Evolutionary conservation across 2,329 filamentous ascomycete species (phyloP).

Genomic region (Aspergillus texensis): DNA sequence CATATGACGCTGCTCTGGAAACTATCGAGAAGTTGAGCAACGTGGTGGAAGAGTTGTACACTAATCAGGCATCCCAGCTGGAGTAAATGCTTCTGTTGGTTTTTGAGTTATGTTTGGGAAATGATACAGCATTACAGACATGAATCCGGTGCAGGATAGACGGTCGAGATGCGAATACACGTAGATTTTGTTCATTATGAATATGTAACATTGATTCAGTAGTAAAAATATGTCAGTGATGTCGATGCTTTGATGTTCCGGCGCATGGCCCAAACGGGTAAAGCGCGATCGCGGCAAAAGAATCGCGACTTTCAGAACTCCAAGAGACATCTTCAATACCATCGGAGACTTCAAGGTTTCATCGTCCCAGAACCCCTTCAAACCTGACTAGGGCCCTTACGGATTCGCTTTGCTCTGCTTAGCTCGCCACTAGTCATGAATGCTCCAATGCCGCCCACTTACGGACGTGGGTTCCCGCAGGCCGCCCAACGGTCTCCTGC

Average conservation of each 20-base stretch:
- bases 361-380: slow-evolving; percentile 21
- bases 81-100: slow-evolving; percentile 59
- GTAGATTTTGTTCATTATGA: neutral
- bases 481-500: slow-evolving; percentile 45
- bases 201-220: neutral
- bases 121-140: slow-evolving; percentile 31
- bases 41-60: slow-evolving; percentile 96
- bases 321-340: slow-evolving; percentile 12
- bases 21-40: slow-evolving; percentile 97
- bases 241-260: neutral
- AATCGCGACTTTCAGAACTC: slow-evolving; percentile 36
- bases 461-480: slow-evolving; percentile 44
- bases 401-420: neutral
- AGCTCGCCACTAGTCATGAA: slow-evolving; percentile 34
- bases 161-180: neutral
- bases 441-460: slow-evolving; percentile 46
- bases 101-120: slow-evolving; percentile 18
- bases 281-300: slow-evolving; percentile 38
- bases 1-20: slow-evolving; percentile 89
- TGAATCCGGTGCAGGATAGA: slow-evolving; percentile 9
- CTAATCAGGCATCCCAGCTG: slow-evolving; percentile 92
- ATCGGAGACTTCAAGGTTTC: slow-evolving; percentile 6
- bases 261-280: slow-evolving; percentile 35
- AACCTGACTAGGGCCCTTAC: slow-evolving; percentile 10
- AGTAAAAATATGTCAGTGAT: neutral